These are phyloP conservation scores for Termitomyces heimii DNA, from an alignment of 768 basidiomycete species.

Conservation along the genomic window DNA sequence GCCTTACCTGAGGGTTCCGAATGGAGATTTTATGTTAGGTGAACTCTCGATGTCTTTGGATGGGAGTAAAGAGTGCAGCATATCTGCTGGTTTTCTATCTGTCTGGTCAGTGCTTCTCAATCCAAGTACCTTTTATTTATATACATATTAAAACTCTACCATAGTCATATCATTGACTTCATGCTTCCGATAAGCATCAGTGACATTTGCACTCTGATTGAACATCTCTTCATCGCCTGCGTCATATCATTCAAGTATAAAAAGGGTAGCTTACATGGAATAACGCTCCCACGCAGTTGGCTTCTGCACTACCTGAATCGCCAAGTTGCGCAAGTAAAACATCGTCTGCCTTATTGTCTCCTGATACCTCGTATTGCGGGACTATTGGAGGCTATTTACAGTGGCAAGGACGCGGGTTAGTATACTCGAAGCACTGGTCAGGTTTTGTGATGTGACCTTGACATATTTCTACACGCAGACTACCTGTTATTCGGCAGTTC, in stretches of 20 bases:
- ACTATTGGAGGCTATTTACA: conserved; percentile 23
- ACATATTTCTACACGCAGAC: conserved; percentile 10
- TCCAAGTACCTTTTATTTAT: not conserved
- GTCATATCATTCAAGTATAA: conserved; percentile 27
- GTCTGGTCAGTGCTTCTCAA: conserved; percentile 26
- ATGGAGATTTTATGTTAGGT: conserved; percentile 9
- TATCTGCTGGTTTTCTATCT: conserved; percentile 31
- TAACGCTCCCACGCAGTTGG: conserved; percentile 54
- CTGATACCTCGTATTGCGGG: conserved; percentile 16
- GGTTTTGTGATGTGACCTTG: not conserved
- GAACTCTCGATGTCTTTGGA: conserved; percentile 21
- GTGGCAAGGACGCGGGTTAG: conserved; percentile 20
- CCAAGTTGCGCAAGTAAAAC: conserved; percentile 3
- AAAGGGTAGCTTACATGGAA: conserved; percentile 28
- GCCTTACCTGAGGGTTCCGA: conserved; percentile 12
- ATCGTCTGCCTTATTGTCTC: not conserved
- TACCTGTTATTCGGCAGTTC: conserved; percentile 23
- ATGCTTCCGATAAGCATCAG: conserved; percentile 35
- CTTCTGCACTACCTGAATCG: conserved; percentile 21
- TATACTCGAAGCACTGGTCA: not conserved
- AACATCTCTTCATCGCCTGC: conserved; percentile 36
- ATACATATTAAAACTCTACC: not conserved
- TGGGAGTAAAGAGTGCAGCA: conserved; percentile 17
- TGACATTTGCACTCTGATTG: conserved; percentile 46
- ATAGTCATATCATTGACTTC: conserved; percentile 38